Conservation (phyloP, 2,329 filamentous ascomycete species). For the Pyricularia sp. region DNA sequence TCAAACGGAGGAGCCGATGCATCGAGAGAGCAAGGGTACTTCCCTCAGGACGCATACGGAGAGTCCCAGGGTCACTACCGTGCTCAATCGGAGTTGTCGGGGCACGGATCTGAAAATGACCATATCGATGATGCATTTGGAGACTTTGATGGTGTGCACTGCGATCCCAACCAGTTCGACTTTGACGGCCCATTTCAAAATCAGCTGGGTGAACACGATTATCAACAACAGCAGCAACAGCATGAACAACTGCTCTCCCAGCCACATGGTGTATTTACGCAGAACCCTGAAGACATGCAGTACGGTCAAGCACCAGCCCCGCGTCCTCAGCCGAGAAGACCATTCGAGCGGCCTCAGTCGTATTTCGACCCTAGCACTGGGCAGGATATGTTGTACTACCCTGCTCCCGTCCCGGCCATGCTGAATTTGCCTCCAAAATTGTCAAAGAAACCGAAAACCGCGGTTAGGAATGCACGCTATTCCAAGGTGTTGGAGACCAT, state of each 20-base stretch:
- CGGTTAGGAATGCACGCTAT: slow-evolving; percentile 58
- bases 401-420: slow-evolving; percentile 87
- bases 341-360: slow-evolving; percentile 37
- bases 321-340: slow-evolving; percentile 6
- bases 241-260: background rate
- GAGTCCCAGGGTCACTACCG: background rate
- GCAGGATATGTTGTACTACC: slow-evolving; percentile 87
- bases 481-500: slow-evolving; percentile 64
- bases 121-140: slow-evolving; percentile 49
- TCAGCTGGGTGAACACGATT: slow-evolving; percentile 9
- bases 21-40: background rate
- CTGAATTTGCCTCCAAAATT: slow-evolving; percentile 84
- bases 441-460: slow-evolving; percentile 57
- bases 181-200: slow-evolving; percentile 6
- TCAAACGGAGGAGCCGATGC: slow-evolving; percentile 1
- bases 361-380: slow-evolving; percentile 57
- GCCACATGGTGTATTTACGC: background rate
- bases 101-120: background rate
- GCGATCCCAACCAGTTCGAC: slow-evolving; percentile 39
- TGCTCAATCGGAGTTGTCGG: background rate
- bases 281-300: slow-evolving; percentile 7
- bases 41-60: background rate
- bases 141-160: slow-evolving; percentile 77
- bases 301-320: slow-evolving; percentile 10
- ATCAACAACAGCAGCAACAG: slow-evolving; percentile 8